phyloP scores from a whole-genome alignment of 257 asterid genomes.

The Parsonsia alboflavescens region DNA sequence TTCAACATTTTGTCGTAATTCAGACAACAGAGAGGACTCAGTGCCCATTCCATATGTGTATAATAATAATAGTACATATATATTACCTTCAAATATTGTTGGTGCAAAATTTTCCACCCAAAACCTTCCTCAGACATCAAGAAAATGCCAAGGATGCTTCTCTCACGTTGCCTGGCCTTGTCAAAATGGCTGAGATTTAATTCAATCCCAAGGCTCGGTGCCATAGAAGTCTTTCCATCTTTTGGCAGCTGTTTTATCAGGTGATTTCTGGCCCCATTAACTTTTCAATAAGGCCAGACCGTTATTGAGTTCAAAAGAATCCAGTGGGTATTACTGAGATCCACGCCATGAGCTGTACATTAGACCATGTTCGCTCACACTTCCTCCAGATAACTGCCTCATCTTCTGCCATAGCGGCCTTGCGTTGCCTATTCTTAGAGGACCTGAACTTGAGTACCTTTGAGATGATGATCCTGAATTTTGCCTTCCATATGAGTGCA shows the following conservation, averaged over 20 bases:
- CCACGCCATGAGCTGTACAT: constrained; percentile 52
- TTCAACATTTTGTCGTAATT: not conserved
- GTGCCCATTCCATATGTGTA: not conserved
- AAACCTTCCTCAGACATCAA: not conserved
- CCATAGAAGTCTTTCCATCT: not conserved
- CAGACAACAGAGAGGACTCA: constrained; percentile 3
- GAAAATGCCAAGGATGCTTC: not conserved
- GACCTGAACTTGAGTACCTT: constrained; percentile 80
- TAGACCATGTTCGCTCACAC: constrained; percentile 68
- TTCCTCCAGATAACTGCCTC: constrained; percentile 55
- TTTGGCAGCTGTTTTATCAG: not conserved
- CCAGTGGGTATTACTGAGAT: constrained; percentile 27
- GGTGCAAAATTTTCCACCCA: constrained; percentile 3
- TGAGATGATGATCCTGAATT: constrained; percentile 48
- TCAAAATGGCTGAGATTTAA: not conserved
- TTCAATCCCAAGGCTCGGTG: not conserved
- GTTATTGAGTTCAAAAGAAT: not conserved
- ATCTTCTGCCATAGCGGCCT: constrained; percentile 58
- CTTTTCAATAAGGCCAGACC: not conserved
- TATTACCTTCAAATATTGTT: constrained; percentile 3
- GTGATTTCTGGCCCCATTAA: not conserved
- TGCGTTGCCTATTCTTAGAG: constrained; percentile 40
- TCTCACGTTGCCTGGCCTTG: constrained; percentile 5
- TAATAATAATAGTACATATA: not conserved
- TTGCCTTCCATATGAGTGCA: constrained; percentile 39